Percentiles rank a stretch among this genome's conserved stretches.
phyloP scores from a whole-genome alignment of 2,329 filamentous ascomycete species.

The Gyromitra esculenta region DNA sequence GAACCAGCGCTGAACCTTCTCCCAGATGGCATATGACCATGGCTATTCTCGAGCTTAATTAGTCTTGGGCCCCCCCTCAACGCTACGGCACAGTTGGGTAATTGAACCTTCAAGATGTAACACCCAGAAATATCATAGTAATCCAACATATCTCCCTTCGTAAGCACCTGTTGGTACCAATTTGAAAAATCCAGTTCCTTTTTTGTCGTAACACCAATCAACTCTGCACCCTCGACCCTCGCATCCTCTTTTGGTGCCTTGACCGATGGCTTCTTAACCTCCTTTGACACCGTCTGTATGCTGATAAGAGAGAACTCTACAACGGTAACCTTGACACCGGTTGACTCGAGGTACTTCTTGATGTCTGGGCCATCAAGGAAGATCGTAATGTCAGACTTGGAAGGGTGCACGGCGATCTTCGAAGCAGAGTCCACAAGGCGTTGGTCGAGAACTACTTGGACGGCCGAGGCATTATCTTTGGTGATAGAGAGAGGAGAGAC shows the following conservation, averaged over 20 bases:
- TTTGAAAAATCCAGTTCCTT: conserved; percentile 88
- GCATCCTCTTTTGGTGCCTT: conserved; percentile 63
- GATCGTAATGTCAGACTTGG: conserved; percentile 55
- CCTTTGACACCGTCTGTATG: conserved; percentile 61
- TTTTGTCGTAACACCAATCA: conserved; percentile 86
- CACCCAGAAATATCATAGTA: conserved; percentile 99
- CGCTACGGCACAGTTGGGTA: background rate
- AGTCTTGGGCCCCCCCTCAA: conserved; percentile 42
- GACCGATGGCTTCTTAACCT: conserved; percentile 62
- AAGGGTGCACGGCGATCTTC: conserved; percentile 57
- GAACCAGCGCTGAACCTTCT: conserved; percentile 67
- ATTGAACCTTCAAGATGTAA: conserved; percentile 81
- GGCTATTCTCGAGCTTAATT: conserved; percentile 62
- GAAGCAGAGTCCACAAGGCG: conserved; percentile 54
- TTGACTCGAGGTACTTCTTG: conserved; percentile 55
- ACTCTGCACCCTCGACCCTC: conserved; percentile 69
- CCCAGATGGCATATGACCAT: conserved; percentile 74
- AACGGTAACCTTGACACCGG: conserved; percentile 56
- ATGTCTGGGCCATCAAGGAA: conserved; percentile 55
- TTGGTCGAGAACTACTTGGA: conserved; percentile 58
- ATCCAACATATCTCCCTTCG: conserved; percentile 96
- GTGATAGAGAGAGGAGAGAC: conserved; percentile 58
- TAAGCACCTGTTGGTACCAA: conserved; percentile 98
- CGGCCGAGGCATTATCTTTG: conserved; percentile 55
- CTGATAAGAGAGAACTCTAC: conserved; percentile 45